phyloP scores from a whole-genome alignment of 768 basidiomycete species.

The Hortiboletus flavorubellus region DNA sequence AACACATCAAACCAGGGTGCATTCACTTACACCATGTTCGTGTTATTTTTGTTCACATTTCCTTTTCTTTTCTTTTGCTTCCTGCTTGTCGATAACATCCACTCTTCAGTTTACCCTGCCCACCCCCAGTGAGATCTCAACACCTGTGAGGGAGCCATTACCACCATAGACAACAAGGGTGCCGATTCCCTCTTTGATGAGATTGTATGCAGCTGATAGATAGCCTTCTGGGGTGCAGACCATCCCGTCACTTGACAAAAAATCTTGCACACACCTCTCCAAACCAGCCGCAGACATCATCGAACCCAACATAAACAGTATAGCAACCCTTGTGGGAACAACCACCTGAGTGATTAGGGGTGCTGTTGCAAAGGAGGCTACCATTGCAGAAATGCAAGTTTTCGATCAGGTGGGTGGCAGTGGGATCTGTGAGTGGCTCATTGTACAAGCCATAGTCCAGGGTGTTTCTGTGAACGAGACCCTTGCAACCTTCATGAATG shows the following conservation, averaged over 20 bases:
- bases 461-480: constrained; percentile 85
- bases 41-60: constrained; percentile 83
- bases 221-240: constrained; percentile 88
- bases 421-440: constrained; percentile 31
- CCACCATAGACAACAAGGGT: constrained; percentile 97
- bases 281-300: constrained; percentile 96
- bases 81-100: constrained; percentile 74
- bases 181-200: constrained; percentile 96
- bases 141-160: constrained; percentile 95
- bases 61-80: constrained; percentile 87
- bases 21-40: constrained; percentile 41
- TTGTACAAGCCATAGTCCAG: constrained; percentile 29
- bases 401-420: constrained; percentile 43
- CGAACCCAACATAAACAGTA: constrained; percentile 96
- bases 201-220: constrained; percentile 78
- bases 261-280: constrained; percentile 57
- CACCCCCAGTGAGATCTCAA: constrained; percentile 78
- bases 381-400: constrained; percentile 86
- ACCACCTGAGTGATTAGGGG: constrained; percentile 63
- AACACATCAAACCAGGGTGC: background rate
- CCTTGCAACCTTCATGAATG: constrained; percentile 97
- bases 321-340: constrained; percentile 84
- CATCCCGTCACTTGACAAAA: constrained; percentile 51
- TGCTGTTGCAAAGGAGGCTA: constrained; percentile 71
- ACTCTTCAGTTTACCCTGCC: constrained; percentile 68